Percentiles rank a stretch among this genome's conserved stretches.
Conservation (phyloP, 148 eudicot genomes). For the Spergularia marina region DNA sequence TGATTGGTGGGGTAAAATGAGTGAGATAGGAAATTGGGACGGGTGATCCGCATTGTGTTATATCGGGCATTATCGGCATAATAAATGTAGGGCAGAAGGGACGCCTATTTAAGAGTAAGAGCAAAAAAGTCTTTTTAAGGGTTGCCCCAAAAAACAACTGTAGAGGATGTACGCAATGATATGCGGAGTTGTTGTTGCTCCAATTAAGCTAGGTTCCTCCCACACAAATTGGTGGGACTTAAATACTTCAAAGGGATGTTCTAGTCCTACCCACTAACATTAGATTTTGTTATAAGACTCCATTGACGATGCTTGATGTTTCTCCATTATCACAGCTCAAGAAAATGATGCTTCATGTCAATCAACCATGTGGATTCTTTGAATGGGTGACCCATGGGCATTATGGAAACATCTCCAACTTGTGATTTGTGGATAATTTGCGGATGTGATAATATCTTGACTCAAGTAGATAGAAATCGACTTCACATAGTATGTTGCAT, state of each 20-base stretch:
- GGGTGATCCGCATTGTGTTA: too few relatives aligned
- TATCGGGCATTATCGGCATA: too few relatives aligned
- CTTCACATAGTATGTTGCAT: too few relatives aligned
- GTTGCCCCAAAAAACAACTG: not conserved
- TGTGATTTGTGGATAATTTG: too few relatives aligned
- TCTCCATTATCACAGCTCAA: not conserved
- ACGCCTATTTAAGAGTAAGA: not conserved
- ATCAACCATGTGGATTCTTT: too few relatives aligned
- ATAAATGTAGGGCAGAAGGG: not conserved
- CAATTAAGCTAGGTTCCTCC: not conserved
- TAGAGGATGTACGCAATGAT: not conserved
- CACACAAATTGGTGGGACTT: constrained; percentile 15
- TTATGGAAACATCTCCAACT: too few relatives aligned
- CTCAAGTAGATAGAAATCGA: too few relatives aligned
- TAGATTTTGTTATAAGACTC: not conserved
- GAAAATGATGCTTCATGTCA: not conserved
- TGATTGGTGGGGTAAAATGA: too few relatives aligned
- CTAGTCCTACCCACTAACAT: not conserved
- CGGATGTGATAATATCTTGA: too few relatives aligned
- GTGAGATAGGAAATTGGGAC: too few relatives aligned
- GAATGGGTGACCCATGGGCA: too few relatives aligned
- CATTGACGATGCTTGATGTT: not conserved
- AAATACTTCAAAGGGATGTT: not conserved
- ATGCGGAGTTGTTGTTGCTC: not conserved
- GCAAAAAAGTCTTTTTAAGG: not conserved